A percentile compares a stretch with the other conserved stretches of the same genome.
These are phyloP conservation scores for Sistotremastrum niveocremeum DNA, from an alignment of 768 basidiomycete genomes.

Conservation along the genomic window DNA sequence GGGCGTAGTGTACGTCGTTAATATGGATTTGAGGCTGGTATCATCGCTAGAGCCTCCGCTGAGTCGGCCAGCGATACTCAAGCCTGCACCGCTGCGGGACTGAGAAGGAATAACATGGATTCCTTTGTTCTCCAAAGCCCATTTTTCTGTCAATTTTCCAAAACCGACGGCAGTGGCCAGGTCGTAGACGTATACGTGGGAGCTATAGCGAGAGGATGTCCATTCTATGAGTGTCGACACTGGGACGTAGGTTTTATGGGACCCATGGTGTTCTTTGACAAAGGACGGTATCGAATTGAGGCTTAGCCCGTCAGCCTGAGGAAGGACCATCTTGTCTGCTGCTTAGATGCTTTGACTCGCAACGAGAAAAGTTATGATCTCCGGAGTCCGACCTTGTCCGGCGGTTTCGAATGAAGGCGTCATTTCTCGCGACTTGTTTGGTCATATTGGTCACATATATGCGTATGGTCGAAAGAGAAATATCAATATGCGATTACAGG, in stretches of 20 bases:
- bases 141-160: slow-evolving; percentile 56
- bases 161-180: slow-evolving; percentile 77
- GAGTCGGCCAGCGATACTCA: slow-evolving; percentile 64
- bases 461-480: too few species aligned
- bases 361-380: too few species aligned
- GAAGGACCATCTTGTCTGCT: too few species aligned
- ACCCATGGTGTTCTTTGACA: neutral
- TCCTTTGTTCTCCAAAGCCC: slow-evolving; percentile 30
- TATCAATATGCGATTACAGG: too few species aligned
- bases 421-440: too few species aligned
- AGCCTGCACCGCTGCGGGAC: slow-evolving; percentile 74
- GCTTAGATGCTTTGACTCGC: too few species aligned
- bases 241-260: neutral
- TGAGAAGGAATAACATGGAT: slow-evolving; percentile 58
- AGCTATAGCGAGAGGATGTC: slow-evolving; percentile 47
- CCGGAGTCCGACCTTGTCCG: too few species aligned
- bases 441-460: too few species aligned
- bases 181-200: slow-evolving; percentile 69
- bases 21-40: slow-evolving; percentile 38
- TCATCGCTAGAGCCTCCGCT: slow-evolving; percentile 61
- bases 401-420: too few species aligned
- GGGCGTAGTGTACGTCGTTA: slow-evolving; percentile 76
- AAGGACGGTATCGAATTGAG: neutral
- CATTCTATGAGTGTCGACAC: slow-evolving; percentile 39
- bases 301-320: too few species aligned